Evolutionary conservation across 2,329 filamentous ascomycete genomes (phyloP), one percentile per base, ranked within the genome.

Genomic region (Colletotrichum sp.): DNA sequence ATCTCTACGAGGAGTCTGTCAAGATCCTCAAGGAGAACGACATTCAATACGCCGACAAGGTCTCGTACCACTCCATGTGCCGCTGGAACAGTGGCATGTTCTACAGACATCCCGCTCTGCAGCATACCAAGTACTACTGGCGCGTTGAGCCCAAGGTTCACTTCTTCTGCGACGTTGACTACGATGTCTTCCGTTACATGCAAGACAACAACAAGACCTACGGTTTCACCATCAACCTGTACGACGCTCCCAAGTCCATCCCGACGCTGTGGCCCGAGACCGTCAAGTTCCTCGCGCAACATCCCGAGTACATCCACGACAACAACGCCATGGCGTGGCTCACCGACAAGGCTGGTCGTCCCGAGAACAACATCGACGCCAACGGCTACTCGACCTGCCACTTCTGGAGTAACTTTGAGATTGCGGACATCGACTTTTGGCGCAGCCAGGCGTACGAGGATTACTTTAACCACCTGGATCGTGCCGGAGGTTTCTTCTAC

Each of bases 351-450:
- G 84, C 88, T 70, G 90, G 92, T 62, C 90, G 97, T 63, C 96
- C 96, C 1, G 91, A 95, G 16, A 94, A 98, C 83, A 95, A 95
- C 81, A 82, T 88, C 68, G 91, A 93, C 76, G 96, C 96, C 8
- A 94, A 98, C 79, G 97, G 97, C 38, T 99, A 98, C 87, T 98
- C 95, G 38, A 98, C 97, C 4, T 99, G 97, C 83, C 97, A 99
- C 84, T 99, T 99, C 88, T 99, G 97, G 97, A 97, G 93, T 80
- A 99, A 99, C 84, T 99, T 99, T 79, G 97, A 99, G 84, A 96
- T 99, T 79, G 96, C 91, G 61, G 95, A 98, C 83, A 91, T 99
- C 90, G 90, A 90, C 76, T 98, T 99, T 84, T 99, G 95, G 94
- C 89, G 97, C 63, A 94, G 95, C 81, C 91, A 96, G 82, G 89